These are phyloP conservation scores for Pseudogymnoascus sp. DNA, from an alignment of 2,329 filamentous ascomycete genomes.

Conservation along the genomic window DNA sequence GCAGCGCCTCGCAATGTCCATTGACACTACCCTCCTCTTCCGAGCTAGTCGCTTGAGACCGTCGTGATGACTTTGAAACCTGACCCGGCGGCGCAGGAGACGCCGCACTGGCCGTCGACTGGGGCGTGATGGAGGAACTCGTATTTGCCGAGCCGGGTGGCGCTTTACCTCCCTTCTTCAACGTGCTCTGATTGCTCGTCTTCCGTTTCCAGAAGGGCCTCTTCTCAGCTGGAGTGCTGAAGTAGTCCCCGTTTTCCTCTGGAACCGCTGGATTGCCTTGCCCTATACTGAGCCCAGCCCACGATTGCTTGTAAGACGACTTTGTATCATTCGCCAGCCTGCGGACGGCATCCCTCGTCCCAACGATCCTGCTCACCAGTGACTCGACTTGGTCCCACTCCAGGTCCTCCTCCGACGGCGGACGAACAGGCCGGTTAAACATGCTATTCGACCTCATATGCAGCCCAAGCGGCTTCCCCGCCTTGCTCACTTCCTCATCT, in stretches of 20 bases:
- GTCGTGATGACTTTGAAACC: conserved; percentile 12
- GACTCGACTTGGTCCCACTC: conserved; percentile 85
- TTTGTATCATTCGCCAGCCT: conserved; percentile 80
- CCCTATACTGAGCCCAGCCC: not conserved
- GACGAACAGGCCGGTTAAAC: conserved; percentile 13
- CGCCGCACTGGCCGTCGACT: conserved; percentile 22
- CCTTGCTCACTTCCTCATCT: not conserved
- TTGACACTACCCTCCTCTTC: conserved; percentile 61
- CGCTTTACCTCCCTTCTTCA: conserved; percentile 11
- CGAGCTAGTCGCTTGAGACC: conserved; percentile 11
- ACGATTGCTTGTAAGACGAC: conserved; percentile 28
- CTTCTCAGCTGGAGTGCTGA: conserved; percentile 44
- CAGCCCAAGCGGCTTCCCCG: conserved; percentile 20
- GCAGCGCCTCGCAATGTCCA: conserved; percentile 74
- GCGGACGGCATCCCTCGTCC: conserved; percentile 79
- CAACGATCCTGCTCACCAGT: conserved; percentile 76
- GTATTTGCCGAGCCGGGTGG: not conserved
- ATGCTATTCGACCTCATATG: conserved; percentile 25
- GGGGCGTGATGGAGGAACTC: conserved; percentile 20
- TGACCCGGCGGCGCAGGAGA: conserved; percentile 18
- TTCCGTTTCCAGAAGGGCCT: conserved; percentile 91
- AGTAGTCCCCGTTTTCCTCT: conserved; percentile 45
- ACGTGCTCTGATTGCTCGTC: conserved; percentile 39
- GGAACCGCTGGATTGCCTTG: conserved; percentile 10
- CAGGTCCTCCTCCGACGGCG: conserved; percentile 53